Evolutionary conservation across 495 filamentous ascomycete species (phyloP), one percentile per base, ranked within the genome.

Genomic region (Trichoderma virens): DNA sequence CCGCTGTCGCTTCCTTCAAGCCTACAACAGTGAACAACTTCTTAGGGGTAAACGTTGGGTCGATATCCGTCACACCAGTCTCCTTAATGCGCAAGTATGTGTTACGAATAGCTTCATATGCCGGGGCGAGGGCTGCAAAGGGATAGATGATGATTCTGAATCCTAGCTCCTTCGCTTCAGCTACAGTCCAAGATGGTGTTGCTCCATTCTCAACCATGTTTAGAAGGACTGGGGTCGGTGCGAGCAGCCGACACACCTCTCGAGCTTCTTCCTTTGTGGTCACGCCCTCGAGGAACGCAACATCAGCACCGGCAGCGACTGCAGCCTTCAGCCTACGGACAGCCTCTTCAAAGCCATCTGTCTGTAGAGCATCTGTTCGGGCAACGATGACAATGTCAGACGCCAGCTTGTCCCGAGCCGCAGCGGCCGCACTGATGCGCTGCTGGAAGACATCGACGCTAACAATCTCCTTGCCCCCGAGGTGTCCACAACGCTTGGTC

Each of bases 381-480:
- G 88, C 88, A 66, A 90, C 89, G 28, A 91, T 76, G 13, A 89
- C 83, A 64, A 90, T 85, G 60, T 88, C 85, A 1, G 77, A 80
- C 23, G 72, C 76, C 60, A 82, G 69, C 8, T 78, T 54, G 34
- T 67, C 31, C 1, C 73, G 67, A n/a, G 75, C 69, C 9, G 59
- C 47, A 9, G 43, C 65, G 0, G 75, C 86, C 0, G 80, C 82
- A 0, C 70, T 68, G 66, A 90, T 84, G 2, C 88, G 82, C 2
- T 76, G 76, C 8, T 80, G 67, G 69, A 81, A 90, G 23, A 79
- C 79, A 0, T 81, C 76, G 0, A 68, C 65, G 32, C 70, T 60
- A 59, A 90, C 86, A 5, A 90, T 77, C 54, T 82, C 78, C 70
- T 91, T 91, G 41, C 85, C 83, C 0, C 68, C 69, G 4, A 88